phyloP scores from a whole-genome alignment of 768 basidiomycete species.

The Obba rivulosa region DNA sequence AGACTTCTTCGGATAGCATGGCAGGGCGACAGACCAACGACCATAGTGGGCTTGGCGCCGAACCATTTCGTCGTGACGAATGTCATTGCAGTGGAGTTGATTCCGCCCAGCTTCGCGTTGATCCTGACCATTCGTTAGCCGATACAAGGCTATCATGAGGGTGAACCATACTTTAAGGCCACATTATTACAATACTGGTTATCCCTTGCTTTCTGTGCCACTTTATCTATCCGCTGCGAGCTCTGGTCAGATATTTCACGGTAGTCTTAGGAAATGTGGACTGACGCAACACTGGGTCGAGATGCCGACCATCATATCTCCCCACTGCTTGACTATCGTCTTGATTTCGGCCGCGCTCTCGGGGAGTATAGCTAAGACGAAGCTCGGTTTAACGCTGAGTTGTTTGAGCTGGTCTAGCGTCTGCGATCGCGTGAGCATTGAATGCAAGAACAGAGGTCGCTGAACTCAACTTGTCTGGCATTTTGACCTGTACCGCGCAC shows the following conservation, averaged over 20 bases:
- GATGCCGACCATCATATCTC: constrained; percentile 42
- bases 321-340: constrained; percentile 48
- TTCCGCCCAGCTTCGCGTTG: constrained; percentile 34
- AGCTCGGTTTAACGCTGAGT: background rate
- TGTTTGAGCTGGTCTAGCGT: too few relatives aligned
- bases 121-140: constrained; percentile 20
- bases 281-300: constrained; percentile 36
- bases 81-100: constrained; percentile 22
- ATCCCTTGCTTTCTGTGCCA: constrained; percentile 29
- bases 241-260: background rate
- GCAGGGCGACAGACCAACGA: constrained; percentile 9
- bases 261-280: too few relatives aligned
- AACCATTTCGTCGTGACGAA: background rate
- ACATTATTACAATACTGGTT: constrained; percentile 55
- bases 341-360: constrained; percentile 40
- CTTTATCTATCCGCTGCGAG: constrained; percentile 2
- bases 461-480: too few relatives aligned
- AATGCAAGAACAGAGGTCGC: too few relatives aligned
- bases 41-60: constrained; percentile 18
- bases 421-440: too few relatives aligned
- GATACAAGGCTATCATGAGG: too few relatives aligned
- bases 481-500: too few relatives aligned
- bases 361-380: constrained; percentile 52
- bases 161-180: constrained; percentile 39
- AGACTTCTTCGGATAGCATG: constrained; percentile 22